Base-by-base conservation (phyloP, 192 early-diverging fungal genomes). In the Dissophora globulifera region DNA sequence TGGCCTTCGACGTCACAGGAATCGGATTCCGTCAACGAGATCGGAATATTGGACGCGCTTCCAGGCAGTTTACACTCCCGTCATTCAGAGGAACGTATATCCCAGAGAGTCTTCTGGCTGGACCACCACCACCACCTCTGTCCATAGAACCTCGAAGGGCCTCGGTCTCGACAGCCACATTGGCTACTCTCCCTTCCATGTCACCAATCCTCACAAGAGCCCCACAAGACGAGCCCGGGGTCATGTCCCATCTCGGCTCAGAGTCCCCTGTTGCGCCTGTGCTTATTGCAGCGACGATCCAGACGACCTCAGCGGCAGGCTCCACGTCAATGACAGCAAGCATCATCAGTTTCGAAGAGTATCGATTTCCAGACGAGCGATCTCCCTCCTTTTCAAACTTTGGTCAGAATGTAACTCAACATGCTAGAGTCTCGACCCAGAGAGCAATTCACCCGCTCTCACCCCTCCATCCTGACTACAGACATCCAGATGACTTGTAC, bases 401-500 rank as follows among this genome's bases (percentile, higher is more conserved):
- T n/a, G 17, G 4, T 26, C 20, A 7, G 5, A 2, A 5, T n/a
- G 11, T 54, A 10, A 35, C 20, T 19, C 16, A 35, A 9, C 23
- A 20, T 25, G 25, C 20, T 4, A 13, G 46, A 0, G 32, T 20
- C 11, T 31, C 48, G 19, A 50, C 35, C 1, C 71, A 75, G 27
- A 25, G 71, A 10, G 40, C 23, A 4, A 60, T 75, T 23, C 71
- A 75, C 41, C 71, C 71, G 11, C 50, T 75, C 6, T 75, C 71
- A 19, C 71, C 71, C 4, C 60, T 60, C 43, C 71, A 75, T 46
- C 71, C 62, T 15, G 71, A 75, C 23, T 75, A 48, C 45, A 62
- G 66, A 46, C 71, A 75, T 20, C 71, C 71, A 19, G 57, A 67
- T 17, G 71, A 66, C 43, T 46, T 64, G 10, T 76, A 76, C 60